Evolutionary conservation across 73 alveolate species (phyloP), one percentile per base, ranked within the genome.

Genomic region (Breviolum minutum): DNA sequence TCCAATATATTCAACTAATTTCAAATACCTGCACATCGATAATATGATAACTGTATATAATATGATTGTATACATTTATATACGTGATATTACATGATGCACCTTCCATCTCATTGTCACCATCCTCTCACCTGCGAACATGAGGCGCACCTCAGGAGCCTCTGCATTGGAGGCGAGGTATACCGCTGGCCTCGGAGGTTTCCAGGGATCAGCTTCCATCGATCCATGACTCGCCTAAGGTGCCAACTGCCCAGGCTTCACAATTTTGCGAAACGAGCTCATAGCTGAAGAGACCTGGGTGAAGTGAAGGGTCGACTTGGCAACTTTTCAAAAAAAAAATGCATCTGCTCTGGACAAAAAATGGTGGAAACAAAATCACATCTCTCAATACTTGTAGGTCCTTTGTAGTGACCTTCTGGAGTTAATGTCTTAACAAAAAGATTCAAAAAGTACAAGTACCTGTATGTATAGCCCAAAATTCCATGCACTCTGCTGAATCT

Each of bases 201-300:
- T 40, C 54, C 54, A 40, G 54, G 54, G n/a, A 68, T 68, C 77
- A 68, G 17, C 54, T 77, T 29, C 27, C 62, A 17, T 32, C 48
- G 26, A n/a, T n/a, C 19, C 14, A 22, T 20, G 61, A 81, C 40
- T 77, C n/a, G 10, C 24, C 70, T 86, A 48, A 86, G 94, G 77
- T 61, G 11, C 61, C 94, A 61, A n/a, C 94, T 86, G 94, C 32
- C 94, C 94, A 13, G 79, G 94, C 30, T 63, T 86, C 32, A 61
- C 0, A 63, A 86, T 63, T 16, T 86, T 86, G n/a, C 94, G 94
- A 27, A 86, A 86, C 62, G 26, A 27, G 81, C 29, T 54, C 94
- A 86, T 86, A 79, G 63, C 9, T 27, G 94, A 62, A 29, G 77
- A 5, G n/a, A 86, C 94, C 94, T 86, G 63, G 63, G 62, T 0